Evolutionary conservation across 192 early-diverging fungal species (phyloP).

Genomic region (Coemansia furcata): DNA sequence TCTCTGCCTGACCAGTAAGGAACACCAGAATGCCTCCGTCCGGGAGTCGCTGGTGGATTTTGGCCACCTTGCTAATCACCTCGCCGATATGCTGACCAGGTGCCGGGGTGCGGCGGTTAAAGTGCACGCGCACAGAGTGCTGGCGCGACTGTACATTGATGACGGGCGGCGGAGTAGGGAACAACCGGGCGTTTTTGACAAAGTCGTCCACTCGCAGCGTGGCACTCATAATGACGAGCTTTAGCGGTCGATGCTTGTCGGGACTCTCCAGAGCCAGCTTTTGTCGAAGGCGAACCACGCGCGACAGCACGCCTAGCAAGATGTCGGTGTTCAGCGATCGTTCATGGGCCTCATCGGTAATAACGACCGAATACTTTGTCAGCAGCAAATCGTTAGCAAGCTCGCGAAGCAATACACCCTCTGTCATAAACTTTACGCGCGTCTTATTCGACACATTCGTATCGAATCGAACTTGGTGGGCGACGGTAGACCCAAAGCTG

Average conservation of each 20-base stretch:
- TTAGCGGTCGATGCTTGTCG: slow-evolving; percentile 65
- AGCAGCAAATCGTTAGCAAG: slow-evolving; percentile 83
- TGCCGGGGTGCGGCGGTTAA: slow-evolving; percentile 85
- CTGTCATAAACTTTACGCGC: slow-evolving; percentile 98
- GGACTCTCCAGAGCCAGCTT: slow-evolving; percentile 41
- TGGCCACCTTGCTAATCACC: slow-evolving; percentile 86
- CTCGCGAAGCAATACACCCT: slow-evolving; percentile 97
- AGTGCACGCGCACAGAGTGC: slow-evolving; percentile 85
- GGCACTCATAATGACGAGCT: slow-evolving; percentile 98
- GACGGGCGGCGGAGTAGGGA: slow-evolving; percentile 75
- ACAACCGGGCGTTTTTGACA: slow-evolving; percentile 77
- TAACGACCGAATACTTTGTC: slow-evolving; percentile 91
- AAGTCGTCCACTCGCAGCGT: slow-evolving; percentile 98
- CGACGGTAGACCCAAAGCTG: slow-evolving; percentile 60
- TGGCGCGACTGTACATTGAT: slow-evolving; percentile 91
- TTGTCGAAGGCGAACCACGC: slow-evolving; percentile 80
- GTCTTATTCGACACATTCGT: slow-evolving; percentile 70
- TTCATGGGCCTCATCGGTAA: slow-evolving; percentile 99
- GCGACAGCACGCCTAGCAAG: slow-evolving; percentile 91
- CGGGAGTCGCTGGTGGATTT: slow-evolving; percentile 93
- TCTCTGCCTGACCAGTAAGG: slow-evolving; percentile 93
- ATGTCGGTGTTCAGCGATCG: slow-evolving; percentile 97
- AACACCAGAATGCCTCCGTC: slow-evolving; percentile 94
- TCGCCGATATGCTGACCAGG: slow-evolving; percentile 81
- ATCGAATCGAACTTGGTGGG: slow-evolving; percentile 87